Conservation (phyloP, 352 stramenopile species). For the Saprolegnia parasitica region DNA sequence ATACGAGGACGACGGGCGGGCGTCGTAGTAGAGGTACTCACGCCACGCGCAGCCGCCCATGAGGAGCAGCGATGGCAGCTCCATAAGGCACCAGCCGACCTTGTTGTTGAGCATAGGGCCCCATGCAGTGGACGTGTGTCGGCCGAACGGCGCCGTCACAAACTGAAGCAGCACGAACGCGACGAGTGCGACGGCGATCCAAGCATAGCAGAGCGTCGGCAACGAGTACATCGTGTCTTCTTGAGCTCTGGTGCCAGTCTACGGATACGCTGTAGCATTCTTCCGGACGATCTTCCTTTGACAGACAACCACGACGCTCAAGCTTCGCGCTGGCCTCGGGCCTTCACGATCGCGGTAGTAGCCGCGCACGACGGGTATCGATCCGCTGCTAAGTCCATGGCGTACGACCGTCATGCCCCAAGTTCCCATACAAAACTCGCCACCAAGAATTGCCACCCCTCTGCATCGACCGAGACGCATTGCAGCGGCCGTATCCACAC, state of each 20-base stretch:
- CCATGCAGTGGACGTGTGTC: conserved; percentile 50
- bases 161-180: conserved; percentile 18
- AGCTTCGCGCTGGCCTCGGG: too few relatives aligned
- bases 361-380: too few relatives aligned
- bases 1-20: conserved; percentile 17
- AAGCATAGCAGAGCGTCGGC: not conserved
- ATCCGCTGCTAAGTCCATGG: too few relatives aligned
- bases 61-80: conserved; percentile 57
- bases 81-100: conserved; percentile 69
- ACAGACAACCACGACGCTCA: too few relatives aligned
- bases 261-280: not conserved
- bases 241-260: not conserved
- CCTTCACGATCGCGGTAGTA: too few relatives aligned
- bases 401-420: too few relatives aligned
- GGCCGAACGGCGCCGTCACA: conserved; percentile 60
- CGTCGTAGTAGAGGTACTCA: conserved; percentile 31
- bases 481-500: too few relatives aligned
- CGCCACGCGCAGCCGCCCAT: conserved; percentile 43
- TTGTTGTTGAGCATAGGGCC: conserved; percentile 50
- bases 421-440: too few relatives aligned
- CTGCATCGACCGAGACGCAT: too few relatives aligned
- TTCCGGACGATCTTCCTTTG: too few relatives aligned
- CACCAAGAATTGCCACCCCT: too few relatives aligned
- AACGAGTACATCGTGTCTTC: not conserved
- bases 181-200: not conserved